phyloP scores from a whole-genome alignment of 306 rosid genomes.

The Abrus precatorius region DNA sequence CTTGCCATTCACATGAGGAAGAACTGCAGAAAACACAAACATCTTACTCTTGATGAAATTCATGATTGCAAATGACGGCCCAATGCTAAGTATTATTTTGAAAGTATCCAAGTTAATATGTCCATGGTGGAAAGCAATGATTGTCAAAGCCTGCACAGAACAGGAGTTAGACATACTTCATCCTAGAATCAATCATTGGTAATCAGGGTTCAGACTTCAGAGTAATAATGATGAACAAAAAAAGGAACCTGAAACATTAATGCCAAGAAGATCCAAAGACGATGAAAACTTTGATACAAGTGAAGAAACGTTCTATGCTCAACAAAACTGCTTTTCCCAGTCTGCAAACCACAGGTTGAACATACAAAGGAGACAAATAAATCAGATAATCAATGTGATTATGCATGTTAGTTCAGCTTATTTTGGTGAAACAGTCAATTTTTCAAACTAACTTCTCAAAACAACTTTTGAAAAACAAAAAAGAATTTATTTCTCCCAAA shows the following conservation, averaged over 20 bases:
- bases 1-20: conserved; percentile 34
- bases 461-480: too few species aligned
- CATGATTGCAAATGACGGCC: conserved; percentile 90
- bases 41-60: conserved; percentile 83
- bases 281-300: conserved; percentile 95
- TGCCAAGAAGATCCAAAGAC: conserved; percentile 96
- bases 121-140: conserved; percentile 79
- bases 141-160: conserved; percentile 75
- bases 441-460: too few species aligned
- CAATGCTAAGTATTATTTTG: conserved; percentile 82
- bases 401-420: too few species aligned
- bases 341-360: conserved; percentile 61
- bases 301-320: conserved; percentile 95
- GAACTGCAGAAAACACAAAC: conserved; percentile 34
- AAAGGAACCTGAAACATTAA: conserved; percentile 88
- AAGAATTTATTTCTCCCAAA: too few species aligned
- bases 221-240: conserved; percentile 33
- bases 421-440: too few species aligned
- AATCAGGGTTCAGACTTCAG: conserved; percentile 42
- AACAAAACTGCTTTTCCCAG: conserved; percentile 95
- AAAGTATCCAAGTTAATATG: conserved; percentile 69
- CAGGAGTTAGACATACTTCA: conserved; percentile 40
- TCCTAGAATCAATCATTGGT: conserved; percentile 21
- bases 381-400: conserved; percentile 24
- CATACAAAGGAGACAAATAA: not conserved